These are phyloP conservation scores for Penicillium occitanis DNA, from an alignment of 2,329 filamentous ascomycete species.

Conservation along the genomic window DNA sequence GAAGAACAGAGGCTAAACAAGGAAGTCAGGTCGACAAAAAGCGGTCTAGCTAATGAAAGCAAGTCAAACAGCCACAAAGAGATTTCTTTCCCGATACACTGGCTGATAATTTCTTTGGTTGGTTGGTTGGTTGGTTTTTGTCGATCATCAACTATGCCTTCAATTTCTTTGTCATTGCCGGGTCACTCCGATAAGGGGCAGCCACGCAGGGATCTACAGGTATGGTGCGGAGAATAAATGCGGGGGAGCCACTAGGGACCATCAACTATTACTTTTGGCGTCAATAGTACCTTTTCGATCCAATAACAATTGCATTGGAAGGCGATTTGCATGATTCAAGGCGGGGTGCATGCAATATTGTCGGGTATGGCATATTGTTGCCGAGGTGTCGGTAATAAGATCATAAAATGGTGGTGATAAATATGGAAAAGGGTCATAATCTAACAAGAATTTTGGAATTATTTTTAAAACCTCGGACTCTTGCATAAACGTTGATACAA, in stretches of 20 bases:
- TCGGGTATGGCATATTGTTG: not conserved
- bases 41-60: not conserved
- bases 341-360: not conserved
- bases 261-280: not conserved
- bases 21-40: not conserved
- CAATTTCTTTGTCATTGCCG: not conserved
- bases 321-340: not conserved
- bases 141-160: not conserved
- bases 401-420: not conserved
- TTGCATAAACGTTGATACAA: not conserved
- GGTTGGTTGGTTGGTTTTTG: not conserved
- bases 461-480: not conserved
- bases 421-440: not conserved
- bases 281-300: not conserved
- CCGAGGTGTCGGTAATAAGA: not conserved
- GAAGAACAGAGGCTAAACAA: not conserved
- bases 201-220: not conserved
- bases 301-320: not conserved
- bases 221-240: constrained; percentile 10
- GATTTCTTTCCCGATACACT: not conserved
- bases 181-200: not conserved
- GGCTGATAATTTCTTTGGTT: not conserved
- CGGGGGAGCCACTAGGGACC: not conserved
- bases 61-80: not conserved
- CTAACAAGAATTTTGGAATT: not conserved